These are phyloP conservation scores for Leptomonas seymouri DNA, from an alignment of 208 protist species.

Conservation along the genomic window DNA sequence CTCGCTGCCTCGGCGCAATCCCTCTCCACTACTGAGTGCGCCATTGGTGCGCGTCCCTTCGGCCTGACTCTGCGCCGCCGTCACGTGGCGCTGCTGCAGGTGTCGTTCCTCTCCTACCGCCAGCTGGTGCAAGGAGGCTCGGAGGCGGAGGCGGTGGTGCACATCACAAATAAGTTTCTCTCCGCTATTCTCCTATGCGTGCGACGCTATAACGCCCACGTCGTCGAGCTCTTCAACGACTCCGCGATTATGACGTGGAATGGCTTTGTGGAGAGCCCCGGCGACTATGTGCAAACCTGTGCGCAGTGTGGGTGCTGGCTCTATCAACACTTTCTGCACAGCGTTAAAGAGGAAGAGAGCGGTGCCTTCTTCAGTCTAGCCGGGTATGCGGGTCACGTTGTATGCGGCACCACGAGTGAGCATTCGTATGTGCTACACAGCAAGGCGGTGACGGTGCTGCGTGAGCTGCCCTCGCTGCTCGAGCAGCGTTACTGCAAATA, in stretches of 20 bases:
- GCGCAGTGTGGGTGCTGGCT: conserved; percentile 20
- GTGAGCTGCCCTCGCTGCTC: conserved; percentile 14
- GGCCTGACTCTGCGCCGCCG: conserved; percentile 4
- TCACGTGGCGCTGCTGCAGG: conserved; percentile 15
- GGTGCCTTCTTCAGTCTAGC: conserved; percentile 17
- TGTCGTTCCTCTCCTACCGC: conserved; percentile 5
- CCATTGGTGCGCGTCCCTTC: background rate
- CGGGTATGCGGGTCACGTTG: conserved; percentile 18
- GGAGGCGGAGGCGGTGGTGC: conserved; percentile 11
- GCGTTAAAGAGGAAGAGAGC: conserved; percentile 2
- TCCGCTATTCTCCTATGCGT: conserved; percentile 29
- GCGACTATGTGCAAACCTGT: conserved; percentile 15
- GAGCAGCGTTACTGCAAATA: conserved; percentile 17
- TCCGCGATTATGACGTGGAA: conserved; percentile 56
- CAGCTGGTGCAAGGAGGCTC: conserved; percentile 5
- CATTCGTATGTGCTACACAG: conserved; percentile 17
- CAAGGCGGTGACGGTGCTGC: conserved; percentile 7
- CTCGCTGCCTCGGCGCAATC: conserved; percentile 4
- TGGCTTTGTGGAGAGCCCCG: conserved; percentile 9
- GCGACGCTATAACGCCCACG: conserved; percentile 31
- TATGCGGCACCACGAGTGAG: conserved; percentile 23
- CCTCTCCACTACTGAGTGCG: background rate
- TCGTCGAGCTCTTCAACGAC: conserved; percentile 40
- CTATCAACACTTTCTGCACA: conserved; percentile 2
- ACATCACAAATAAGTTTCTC: conserved; percentile 36